Evolutionary conservation across 768 basidiomycete genomes (phyloP).

Genomic region (Crassisporium funariophilum): DNA sequence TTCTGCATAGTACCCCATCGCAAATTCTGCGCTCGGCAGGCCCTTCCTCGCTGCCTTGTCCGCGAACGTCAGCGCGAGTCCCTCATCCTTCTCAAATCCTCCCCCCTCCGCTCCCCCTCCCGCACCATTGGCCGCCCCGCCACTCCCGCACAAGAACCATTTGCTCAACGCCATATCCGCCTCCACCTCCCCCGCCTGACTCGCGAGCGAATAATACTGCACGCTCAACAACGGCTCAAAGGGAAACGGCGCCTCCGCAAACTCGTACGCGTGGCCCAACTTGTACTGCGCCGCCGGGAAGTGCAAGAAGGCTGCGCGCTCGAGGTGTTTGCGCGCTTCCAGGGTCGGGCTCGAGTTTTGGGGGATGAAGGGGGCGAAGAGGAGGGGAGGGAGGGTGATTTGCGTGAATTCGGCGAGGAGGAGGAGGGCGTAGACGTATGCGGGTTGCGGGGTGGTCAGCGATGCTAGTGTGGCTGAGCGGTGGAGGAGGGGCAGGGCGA

Average conservation of each 20-base stretch:
- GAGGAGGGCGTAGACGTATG: conserved; percentile 87
- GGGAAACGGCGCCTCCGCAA: conserved; percentile 79
- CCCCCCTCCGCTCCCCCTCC: conserved; percentile 23
- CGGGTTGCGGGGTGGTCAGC: conserved; percentile 80
- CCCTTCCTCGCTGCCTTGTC: conserved; percentile 81
- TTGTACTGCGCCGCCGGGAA: conserved; percentile 92
- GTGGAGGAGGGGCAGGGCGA: conserved; percentile 72
- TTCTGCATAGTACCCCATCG: conserved; percentile 94
- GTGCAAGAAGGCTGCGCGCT: conserved; percentile 82
- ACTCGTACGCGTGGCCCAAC: conserved; percentile 90
- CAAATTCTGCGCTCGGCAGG: conserved; percentile 85
- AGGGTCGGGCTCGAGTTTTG: conserved; percentile 46
- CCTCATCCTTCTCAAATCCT: conserved; percentile 85
- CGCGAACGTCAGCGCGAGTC: conserved; percentile 85
- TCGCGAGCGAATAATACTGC: conserved; percentile 84
- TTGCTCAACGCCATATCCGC: conserved; percentile 97
- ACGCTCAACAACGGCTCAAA: conserved; percentile 91
- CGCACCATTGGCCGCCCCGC: conserved; percentile 28
- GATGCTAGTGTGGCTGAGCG: conserved; percentile 77
- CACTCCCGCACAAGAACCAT: conserved; percentile 91
- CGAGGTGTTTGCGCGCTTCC: conserved; percentile 78
- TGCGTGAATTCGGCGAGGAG: conserved; percentile 80
- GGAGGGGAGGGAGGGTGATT: conserved; percentile 50
- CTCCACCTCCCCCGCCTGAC: conserved; percentile 85
- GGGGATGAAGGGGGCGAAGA: conserved; percentile 58